phyloP scores from a whole-genome alignment of 371 early-diverging fungal genomes.

The Rhizomucor pusillus region DNA sequence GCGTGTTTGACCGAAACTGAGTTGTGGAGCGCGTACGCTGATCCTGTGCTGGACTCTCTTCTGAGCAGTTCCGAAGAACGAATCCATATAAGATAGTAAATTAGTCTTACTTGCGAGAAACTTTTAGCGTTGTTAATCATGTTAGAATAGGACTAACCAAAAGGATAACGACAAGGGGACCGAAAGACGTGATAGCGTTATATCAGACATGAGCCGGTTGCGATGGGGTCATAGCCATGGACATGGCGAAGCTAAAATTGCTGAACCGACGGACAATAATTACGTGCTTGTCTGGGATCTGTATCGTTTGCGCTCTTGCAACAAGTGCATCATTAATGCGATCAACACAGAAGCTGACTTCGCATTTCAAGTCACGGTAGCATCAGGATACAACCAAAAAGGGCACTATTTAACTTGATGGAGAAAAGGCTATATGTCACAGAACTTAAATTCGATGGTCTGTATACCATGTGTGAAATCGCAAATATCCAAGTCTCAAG shows the following conservation, averaged over 20 bases:
- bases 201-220: background rate
- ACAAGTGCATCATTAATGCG: background rate
- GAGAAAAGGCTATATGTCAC: no score
- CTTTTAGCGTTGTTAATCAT: no score
- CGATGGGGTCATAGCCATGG: background rate
- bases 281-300: background rate
- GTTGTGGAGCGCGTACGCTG: constrained; percentile 3
- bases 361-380: no score
- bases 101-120: no score
- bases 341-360: constrained; percentile 1
- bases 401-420: no score
- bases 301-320: background rate
- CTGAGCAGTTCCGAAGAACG: background rate
- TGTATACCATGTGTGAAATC: no score
- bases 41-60: constrained; percentile 5
- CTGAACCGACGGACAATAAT: background rate
- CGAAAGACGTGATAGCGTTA: background rate
- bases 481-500: no score
- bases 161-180: background rate
- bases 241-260: background rate
- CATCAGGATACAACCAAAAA: no score
- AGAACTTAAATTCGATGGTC: no score
- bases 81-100: constrained; percentile 6
- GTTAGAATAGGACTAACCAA: constrained; percentile 7
- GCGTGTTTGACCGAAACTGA: background rate